Conservation (phyloP, 1,284 basidiomycete genomes). For the Naganishia sp. region DNA sequence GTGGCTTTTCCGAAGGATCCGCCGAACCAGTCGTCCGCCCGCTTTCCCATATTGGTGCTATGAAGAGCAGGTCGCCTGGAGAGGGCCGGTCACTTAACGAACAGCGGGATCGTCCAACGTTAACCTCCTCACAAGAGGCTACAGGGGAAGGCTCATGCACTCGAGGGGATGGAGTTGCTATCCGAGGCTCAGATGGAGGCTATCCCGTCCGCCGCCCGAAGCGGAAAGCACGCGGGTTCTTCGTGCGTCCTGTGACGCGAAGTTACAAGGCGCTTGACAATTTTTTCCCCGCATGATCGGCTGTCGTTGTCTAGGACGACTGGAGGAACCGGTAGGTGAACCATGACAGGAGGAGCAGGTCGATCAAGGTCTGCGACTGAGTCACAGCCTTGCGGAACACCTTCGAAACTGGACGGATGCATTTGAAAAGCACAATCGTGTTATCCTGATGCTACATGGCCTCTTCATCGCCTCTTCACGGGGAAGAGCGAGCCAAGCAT, state of each 20-base stretch:
- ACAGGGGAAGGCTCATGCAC: neutral
- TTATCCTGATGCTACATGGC: too few relatives aligned
- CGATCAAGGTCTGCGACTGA: too few relatives aligned
- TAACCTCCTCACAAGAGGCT: neutral
- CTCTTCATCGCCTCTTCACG: too few relatives aligned
- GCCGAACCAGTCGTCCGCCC: constrained; percentile 59
- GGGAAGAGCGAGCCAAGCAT: too few relatives aligned
- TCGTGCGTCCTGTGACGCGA: neutral
- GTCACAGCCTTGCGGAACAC: too few relatives aligned
- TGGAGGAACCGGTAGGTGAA: too few relatives aligned
- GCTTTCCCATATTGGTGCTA: constrained; percentile 50
- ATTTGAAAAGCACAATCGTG: too few relatives aligned
- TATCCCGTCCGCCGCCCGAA: constrained; percentile 1
- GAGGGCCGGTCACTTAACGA: constrained; percentile 46
- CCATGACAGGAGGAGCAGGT: too few relatives aligned
- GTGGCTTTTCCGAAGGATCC: constrained; percentile 60
- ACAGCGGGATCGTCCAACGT: constrained; percentile 56
- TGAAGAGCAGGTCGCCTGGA: constrained; percentile 45
- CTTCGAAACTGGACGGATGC: too few relatives aligned
- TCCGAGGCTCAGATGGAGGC: constrained; percentile 2
- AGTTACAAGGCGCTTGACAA: too few relatives aligned
- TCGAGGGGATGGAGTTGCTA: constrained; percentile 1
- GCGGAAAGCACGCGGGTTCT: neutral
- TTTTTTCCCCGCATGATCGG: too few relatives aligned
- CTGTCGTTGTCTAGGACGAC: too few relatives aligned